Base-by-base conservation (phyloP, 164 flowering plant genomes). In the Piper betle region DNA sequence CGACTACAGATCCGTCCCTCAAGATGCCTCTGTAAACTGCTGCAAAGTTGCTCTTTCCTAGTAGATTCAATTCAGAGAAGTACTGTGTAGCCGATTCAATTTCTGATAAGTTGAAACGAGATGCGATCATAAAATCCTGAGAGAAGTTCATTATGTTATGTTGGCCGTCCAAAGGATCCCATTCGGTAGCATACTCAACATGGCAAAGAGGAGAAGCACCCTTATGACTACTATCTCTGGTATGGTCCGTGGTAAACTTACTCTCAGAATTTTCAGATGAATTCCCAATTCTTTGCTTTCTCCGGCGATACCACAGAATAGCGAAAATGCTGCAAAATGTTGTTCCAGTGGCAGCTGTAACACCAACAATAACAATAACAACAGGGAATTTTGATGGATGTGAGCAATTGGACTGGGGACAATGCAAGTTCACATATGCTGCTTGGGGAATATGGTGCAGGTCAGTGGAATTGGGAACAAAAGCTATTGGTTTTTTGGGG, bases 11-110 rank as follows among this genome's bases (percentile, higher is more conserved):
- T 15, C 99, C 97, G 61, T 86, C 96, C 68, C 96, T 77, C 52
- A 94, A 60, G 10, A 78, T 73, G 37, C 99, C 99, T 46, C 74
- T 84, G 64, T 86, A 82, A 9, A 75, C 69, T 16, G 95, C 77
- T 5, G 93, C 84, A 68, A 82, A 88, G 39, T 74, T 84, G 61
- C 87, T 85, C 78, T 81, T 88, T 10, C 95, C 92, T 77, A 91
- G 68, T 64, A 91, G 64, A 72, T 88, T 94, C 53, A 68, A 73
- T 37, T 94, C 95, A 0, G 95, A 83, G 70, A 94, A 94, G 74
- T 81, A 78, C 74, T 83, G 95, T 0, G 99, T 86, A 9, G 99
- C 97, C 8, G 83, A 79, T 68, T 94, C 99, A 5, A 94, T 84
- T 52, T 88, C 97, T 61, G 91, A 93, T 37, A 91, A 66, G 66